Base-by-base conservation (phyloP, 495 filamentous ascomycete species). In the Penicillium bovifimosum region DNA sequence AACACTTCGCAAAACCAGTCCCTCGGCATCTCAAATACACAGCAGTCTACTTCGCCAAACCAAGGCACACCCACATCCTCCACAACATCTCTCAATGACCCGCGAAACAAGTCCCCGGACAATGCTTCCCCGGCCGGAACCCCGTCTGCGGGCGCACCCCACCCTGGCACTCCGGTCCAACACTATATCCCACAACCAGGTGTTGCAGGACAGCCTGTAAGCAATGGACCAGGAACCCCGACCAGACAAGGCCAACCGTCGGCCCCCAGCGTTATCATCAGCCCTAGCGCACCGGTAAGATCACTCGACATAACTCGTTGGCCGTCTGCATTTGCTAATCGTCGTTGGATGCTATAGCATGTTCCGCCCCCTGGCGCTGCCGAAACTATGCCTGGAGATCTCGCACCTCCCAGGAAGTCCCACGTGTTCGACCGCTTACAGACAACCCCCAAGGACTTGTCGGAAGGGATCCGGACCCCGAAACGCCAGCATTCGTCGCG, bases 331-430 rank as follows among this genome's bases (percentile, higher is more conserved):
- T 36, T 38, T 43, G 49, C 72, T 75, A 51, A 72, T 41, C 26
- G 18, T 26, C 14, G 16, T 41, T 45, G 28, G 17, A 49, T 55
- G 52, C 43, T 54, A 41, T 62, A 96, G 91, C 95, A 98, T 76
- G 78, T 89, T 31, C 91, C 93, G 55, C 91, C 90, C 47, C 95
- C 95, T 43, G 93, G 93, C 53, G 87, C 91, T 39, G 84, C 91
- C 41, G 93, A 99, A 74, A 96, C 92, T 1, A 97, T 99, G 95
- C 93, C 95, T 33, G 89, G 91, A 58, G 93, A 99, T 66, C 87
- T 99, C 49, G 91, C 90, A 27, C 93, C 95, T 28, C 93, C 93
- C 1, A 90, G 95, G 65, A 98, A 96, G 71, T 91, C 90, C 5
- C 67, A 89, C 59, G 82, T 95, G 58, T 96, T 92, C 69, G 90